These are phyloP conservation scores for Raffaelea albimanens DNA, from an alignment of 2,329 filamentous ascomycete species.

Conservation along the genomic window DNA sequence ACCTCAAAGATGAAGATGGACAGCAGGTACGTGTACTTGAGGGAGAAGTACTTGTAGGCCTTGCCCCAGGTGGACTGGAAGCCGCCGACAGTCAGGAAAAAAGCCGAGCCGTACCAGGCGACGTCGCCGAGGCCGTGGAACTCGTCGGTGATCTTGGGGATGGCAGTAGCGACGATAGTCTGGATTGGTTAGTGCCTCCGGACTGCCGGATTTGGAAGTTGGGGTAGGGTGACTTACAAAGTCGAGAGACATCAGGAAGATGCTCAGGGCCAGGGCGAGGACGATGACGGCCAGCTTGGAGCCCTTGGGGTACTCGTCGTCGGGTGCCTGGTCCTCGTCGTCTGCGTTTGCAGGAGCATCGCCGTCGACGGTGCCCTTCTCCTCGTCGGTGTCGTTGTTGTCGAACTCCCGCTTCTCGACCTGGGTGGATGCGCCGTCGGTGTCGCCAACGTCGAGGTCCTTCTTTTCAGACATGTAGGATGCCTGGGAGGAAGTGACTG, in stretches of 20 bases:
- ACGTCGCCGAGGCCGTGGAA: slow-evolving; percentile 42
- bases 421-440: neutral
- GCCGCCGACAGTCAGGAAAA: slow-evolving; percentile 37
- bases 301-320: slow-evolving; percentile 29
- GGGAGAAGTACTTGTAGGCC: slow-evolving; percentile 40
- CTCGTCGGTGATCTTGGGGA: slow-evolving; percentile 45
- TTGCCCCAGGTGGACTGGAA: slow-evolving; percentile 39
- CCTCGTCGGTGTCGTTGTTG: slow-evolving; percentile 7
- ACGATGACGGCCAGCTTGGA: slow-evolving; percentile 32
- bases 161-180: slow-evolving; percentile 48
- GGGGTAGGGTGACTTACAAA: slow-evolving; percentile 22
- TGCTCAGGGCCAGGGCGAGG: slow-evolving; percentile 33
- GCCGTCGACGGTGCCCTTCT: slow-evolving; percentile 1
- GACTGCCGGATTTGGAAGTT: neutral
- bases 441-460: slow-evolving; percentile 2
- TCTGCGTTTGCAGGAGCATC: neutral
- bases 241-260: slow-evolving; percentile 41
- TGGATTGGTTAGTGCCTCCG: slow-evolving; percentile 2
- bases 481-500: slow-evolving; percentile 3
- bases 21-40: slow-evolving; percentile 38
- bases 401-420: slow-evolving; percentile 7
- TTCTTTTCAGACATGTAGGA: slow-evolving; percentile 10
- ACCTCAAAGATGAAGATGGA: slow-evolving; percentile 43
- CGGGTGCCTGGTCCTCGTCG: slow-evolving; percentile 1
- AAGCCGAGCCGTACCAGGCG: slow-evolving; percentile 51